Base-by-base conservation (phyloP, 2,329 filamentous ascomycete genomes). In the Alternaria novae-zelandiae region DNA sequence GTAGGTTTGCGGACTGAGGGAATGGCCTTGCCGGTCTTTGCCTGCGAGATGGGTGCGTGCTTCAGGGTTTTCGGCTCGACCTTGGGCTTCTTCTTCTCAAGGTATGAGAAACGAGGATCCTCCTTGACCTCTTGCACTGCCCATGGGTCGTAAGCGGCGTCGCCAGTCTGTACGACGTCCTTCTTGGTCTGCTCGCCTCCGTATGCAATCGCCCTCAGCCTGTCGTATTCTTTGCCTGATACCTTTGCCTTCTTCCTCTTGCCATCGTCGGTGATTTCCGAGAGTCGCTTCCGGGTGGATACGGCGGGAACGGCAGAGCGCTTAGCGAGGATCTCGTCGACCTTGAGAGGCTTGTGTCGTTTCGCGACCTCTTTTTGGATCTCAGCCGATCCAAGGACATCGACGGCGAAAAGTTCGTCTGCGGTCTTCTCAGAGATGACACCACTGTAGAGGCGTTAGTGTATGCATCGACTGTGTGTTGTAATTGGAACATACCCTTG, bases 251-350 rank as follows among this genome's bases (percentile, higher is more conserved):
- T 91, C 84, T 98, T 98, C 58, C 86, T 83, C 69, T 84, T 84
- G 21, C 83, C 83, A 20, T 89, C 86, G 53, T 94, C 82, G 32
- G 95, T 83, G 44, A 93, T 91, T 75, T 96, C 89, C 13, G 87
- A 87, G 9, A 88, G 77, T 54, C 95, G 90, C 83, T 98, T 99
- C 72, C 91, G 89, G 67, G 88, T 86, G 23, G 91, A 87, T 7
- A 99, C 87, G 12, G 92, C 90, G 5, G 93, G 91, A 9, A 98
- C 87, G 12, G 89, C 90, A 36, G 94, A 97, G 66, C 96, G 90
- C 74, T 90, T 86, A 28, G 91, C 90, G 71, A 99, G 89, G 68
- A 99, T 98, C 77, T 98, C 92, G 78, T 99, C 95, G 67, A 90
- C 90, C 81, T 93, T 97, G 70, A 99, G 87, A 6, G 87, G 86